Evolutionary conservation across 176 grass and related monocot species (phyloP), one percentile per base, ranked within the genome.

Genomic region (Carex kokanica): DNA sequence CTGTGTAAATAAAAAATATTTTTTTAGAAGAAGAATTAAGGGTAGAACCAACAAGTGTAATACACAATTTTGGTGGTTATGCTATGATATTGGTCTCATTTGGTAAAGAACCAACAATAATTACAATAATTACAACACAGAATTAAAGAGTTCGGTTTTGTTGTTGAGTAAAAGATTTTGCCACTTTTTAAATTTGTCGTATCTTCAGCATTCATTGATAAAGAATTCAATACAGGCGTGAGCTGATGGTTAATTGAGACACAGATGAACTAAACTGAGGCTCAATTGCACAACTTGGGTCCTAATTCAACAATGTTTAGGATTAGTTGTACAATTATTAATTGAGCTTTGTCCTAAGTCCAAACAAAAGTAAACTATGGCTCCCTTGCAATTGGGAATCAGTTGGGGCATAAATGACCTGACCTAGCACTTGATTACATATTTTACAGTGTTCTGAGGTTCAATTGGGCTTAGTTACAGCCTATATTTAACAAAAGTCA

Each of bases 1-100:
- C 96, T 99, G 89, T 87, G 86, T 52, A 62, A 55, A 43, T 81
- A 60, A 32, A 84, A 14, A 66, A 34, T 56, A 81, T 78, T 67
- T 82, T 32, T 60, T 9, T 77, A 82, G 52, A 15, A 78, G 60
- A 71, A 81, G 12, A 71, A 34, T n/a, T 55, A 21, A n/a, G 12
- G 67, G 40, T 56, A 9, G 12, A 17, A 38, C 31, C 8, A 41
- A 11, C 25, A 11, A 80, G 55, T 5, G 36, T 34, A 24, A 21
- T 41, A 62, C 18, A 62, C 62, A 43, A 3, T 52, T 78, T 43
- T 81, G 15, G 10, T 20, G 40, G 59, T 81, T 62, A 2, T 41
- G 15, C 32, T 40, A 14, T n/a, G 31, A 1, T 41, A 60, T 60
- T 80, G 17, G 41, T 49, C 6, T n/a, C 52, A 36, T 80, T 60